Conservation (phyloP, 352 stramenopile species). For the Ophiocytium majus region DNA sequence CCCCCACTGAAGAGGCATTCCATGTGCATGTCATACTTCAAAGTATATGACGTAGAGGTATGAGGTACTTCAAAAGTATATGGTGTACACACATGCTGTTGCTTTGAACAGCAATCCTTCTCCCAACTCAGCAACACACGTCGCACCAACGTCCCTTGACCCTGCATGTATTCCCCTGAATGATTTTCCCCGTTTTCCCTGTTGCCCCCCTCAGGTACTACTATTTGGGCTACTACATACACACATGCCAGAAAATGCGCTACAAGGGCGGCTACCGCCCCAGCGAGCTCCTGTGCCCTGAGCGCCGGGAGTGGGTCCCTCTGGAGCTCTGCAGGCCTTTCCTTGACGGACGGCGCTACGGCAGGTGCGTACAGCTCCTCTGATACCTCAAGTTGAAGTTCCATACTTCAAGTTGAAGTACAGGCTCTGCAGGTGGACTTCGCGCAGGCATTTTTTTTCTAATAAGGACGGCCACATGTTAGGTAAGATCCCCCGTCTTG, state of each 20-base stretch:
- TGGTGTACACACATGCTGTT: too few relatives aligned
- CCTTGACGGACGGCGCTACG: constrained; percentile 38
- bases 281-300: constrained; percentile 61
- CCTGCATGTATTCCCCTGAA: too few relatives aligned
- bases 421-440: not conserved
- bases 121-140: too few relatives aligned
- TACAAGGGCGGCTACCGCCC: constrained; percentile 64
- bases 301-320: constrained; percentile 54
- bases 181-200: too few relatives aligned
- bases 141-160: too few relatives aligned
- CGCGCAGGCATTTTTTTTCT: not conserved
- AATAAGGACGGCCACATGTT: not conserved
- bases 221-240: constrained; percentile 66
- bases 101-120: too few relatives aligned
- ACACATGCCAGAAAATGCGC: constrained; percentile 61
- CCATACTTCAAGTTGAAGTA: not conserved
- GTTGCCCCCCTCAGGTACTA: constrained; percentile 54
- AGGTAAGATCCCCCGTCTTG: not conserved
- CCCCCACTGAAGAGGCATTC: too few relatives aligned
- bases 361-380: not conserved
- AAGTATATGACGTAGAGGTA: too few relatives aligned
- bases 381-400: constrained; percentile 24
- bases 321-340: constrained; percentile 40
- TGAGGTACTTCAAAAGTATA: too few relatives aligned
- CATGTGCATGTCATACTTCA: too few relatives aligned